phyloP scores from a whole-genome alignment of 352 stramenopile species.

The Pythium vanterpoolii region DNA sequence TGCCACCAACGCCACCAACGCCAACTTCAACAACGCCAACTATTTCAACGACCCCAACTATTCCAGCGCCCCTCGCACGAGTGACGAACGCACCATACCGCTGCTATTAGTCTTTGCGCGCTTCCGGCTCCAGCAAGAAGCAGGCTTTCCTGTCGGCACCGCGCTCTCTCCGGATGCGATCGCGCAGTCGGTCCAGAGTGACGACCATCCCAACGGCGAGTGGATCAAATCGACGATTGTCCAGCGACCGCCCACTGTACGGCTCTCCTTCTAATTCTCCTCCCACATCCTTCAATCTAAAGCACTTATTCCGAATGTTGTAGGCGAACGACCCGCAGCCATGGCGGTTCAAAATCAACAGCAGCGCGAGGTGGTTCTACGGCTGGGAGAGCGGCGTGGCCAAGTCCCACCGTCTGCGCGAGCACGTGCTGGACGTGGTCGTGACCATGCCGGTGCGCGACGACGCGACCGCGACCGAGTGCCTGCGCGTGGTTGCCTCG shows the following conservation, averaged over 20 bases:
- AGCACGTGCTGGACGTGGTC: slow-evolving; percentile 41
- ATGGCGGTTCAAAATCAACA: slow-evolving; percentile 42
- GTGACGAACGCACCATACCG: slow-evolving; percentile 2
- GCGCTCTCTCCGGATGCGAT: slow-evolving; percentile 20
- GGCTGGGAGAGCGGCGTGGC: slow-evolving; percentile 58
- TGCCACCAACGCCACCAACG: no score
- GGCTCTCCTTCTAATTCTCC: neutral
- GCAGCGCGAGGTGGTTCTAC: slow-evolving; percentile 57
- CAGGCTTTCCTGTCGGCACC: slow-evolving; percentile 20
- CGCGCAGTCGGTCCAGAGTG: slow-evolving; percentile 36
- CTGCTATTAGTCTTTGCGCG: slow-evolving; percentile 37
- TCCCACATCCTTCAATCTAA: no score
- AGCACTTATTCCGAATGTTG: no score
- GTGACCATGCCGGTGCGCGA: neutral
- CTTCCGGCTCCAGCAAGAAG: slow-evolving; percentile 35
- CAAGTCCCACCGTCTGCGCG: slow-evolving; percentile 51
- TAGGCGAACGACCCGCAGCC: neutral
- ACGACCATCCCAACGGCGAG: slow-evolving; percentile 48
- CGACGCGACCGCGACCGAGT: neutral
- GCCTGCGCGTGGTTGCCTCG: slow-evolving; percentile 3
- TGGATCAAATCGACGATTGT: slow-evolving; percentile 38
- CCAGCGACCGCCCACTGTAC: slow-evolving; percentile 5
- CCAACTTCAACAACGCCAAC: neutral
- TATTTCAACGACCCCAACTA: neutral
- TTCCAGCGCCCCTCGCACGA: neutral